Percentiles rank a stretch among this genome's conserved stretches.
phyloP scores from a whole-genome alignment of 2,329 filamentous ascomycete genomes.

The Aspergillus bombycis region DNA sequence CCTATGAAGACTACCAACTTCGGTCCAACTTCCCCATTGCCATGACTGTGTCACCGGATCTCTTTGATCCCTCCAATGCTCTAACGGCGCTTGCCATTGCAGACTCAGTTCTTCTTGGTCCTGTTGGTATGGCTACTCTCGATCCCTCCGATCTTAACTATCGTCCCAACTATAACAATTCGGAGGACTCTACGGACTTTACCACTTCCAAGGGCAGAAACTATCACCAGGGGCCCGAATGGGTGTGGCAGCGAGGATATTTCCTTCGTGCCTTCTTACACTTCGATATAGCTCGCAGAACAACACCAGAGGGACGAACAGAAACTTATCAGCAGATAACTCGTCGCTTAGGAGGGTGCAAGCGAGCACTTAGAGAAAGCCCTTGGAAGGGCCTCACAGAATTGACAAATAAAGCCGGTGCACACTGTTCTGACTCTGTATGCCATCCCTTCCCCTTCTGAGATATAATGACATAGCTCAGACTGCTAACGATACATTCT shows the following conservation, averaged over 20 bases:
- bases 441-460: constrained; percentile 27
- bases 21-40: constrained; percentile 93
- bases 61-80: constrained; percentile 80
- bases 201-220: constrained; percentile 91
- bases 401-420: constrained; percentile 87
- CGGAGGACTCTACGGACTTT: constrained; percentile 89
- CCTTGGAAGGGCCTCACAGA: constrained; percentile 91
- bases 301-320: constrained; percentile 67
- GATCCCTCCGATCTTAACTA: constrained; percentile 94
- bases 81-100: constrained; percentile 77
- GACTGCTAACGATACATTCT: constrained; percentile 13
- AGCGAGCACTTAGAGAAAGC: constrained; percentile 77
- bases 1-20: constrained; percentile 97
- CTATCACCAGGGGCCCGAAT: constrained; percentile 97
- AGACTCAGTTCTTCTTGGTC: constrained; percentile 78
- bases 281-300: constrained; percentile 79
- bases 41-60: constrained; percentile 87
- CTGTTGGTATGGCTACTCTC: constrained; percentile 92
- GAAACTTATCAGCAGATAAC: constrained; percentile 97
- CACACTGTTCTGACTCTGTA: constrained; percentile 86
- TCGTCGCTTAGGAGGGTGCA: constrained; percentile 77
- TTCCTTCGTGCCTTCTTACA: constrained; percentile 89
- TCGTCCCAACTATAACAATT: constrained; percentile 91
- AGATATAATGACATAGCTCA: constrained; percentile 1
- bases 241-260: constrained; percentile 96